Conservation (phyloP, 805 yeast species). For the Debaryomyces maramus region DNA sequence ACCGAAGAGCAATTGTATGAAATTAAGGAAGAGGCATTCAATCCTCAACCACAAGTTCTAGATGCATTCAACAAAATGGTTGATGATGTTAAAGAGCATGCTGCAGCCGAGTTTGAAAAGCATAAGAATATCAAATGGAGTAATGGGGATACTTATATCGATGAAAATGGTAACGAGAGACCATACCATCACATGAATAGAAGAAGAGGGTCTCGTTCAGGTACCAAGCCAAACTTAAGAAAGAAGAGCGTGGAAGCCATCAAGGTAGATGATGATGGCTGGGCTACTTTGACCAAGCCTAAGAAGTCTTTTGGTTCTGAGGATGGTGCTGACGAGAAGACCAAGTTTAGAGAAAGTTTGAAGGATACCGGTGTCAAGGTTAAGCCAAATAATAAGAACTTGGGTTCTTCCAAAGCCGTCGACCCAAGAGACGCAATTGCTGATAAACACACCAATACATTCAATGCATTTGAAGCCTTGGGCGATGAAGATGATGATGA, state of each 20-base stretch:
- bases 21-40: slow-evolving; percentile 54
- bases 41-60: slow-evolving; percentile 64
- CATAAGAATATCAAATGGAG: slow-evolving; percentile 28
- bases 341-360: slow-evolving; percentile 44
- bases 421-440: slow-evolving; percentile 72
- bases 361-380: slow-evolving; percentile 51
- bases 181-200: slow-evolving; percentile 49
- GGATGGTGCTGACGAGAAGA: slow-evolving; percentile 48
- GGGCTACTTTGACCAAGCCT: slow-evolving; percentile 64
- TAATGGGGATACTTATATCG: slow-evolving; percentile 47
- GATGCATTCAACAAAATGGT: slow-evolving; percentile 64
- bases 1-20: slow-evolving; percentile 69
- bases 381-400: slow-evolving; percentile 72
- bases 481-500: slow-evolving; percentile 54
- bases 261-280: slow-evolving; percentile 75
- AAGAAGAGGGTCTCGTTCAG: slow-evolving; percentile 62
- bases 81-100: slow-evolving; percentile 60
- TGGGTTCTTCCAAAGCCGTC: slow-evolving; percentile 71
- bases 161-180: slow-evolving; percentile 46
- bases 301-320: slow-evolving; percentile 51
- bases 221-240: slow-evolving; percentile 52
- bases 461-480: slow-evolving; percentile 83
- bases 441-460: slow-evolving; percentile 62
- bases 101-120: slow-evolving; percentile 26
- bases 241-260: slow-evolving; percentile 52